Evolutionary conservation across 1,139 yeast genomes (phyloP).

Genomic region (Casaregolazyma suthepensis): DNA sequence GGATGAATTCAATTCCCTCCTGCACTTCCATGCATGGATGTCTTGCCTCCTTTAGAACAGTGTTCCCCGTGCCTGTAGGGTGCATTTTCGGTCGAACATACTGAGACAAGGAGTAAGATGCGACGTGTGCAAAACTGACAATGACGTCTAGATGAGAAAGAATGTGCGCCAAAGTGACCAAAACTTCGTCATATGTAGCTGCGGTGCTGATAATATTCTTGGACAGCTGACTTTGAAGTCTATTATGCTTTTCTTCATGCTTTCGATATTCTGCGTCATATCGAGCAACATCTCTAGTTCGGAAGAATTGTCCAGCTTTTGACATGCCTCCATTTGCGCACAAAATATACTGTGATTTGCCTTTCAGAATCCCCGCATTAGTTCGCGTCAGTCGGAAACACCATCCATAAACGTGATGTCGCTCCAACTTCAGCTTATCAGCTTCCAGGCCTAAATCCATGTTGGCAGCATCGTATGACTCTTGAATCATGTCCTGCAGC

Average conservation of each 20-base stretch:
- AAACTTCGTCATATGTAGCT: slow-evolving; percentile 70
- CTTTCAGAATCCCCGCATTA: slow-evolving; percentile 75
- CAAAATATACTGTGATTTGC: slow-evolving; percentile 45
- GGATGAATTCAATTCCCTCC: slow-evolving; percentile 78
- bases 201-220: slow-evolving; percentile 77
- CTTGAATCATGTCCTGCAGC: slow-evolving; percentile 50
- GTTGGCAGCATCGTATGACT: slow-evolving; percentile 58
- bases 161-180: slow-evolving; percentile 57
- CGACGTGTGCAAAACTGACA: slow-evolving; percentile 76
- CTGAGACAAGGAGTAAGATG: slow-evolving; percentile 77
- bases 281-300: slow-evolving; percentile 58
- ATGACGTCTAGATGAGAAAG: slow-evolving; percentile 79
- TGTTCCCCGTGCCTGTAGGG: slow-evolving; percentile 46
- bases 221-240: slow-evolving; percentile 70
- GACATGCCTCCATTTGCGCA: slow-evolving; percentile 70
- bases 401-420: slow-evolving; percentile 87
- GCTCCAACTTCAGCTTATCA: slow-evolving; percentile 81
- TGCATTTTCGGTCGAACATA: slow-evolving; percentile 68
- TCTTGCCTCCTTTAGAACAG: slow-evolving; percentile 64
- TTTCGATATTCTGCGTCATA: slow-evolving; percentile 55
- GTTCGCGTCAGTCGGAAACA: slow-evolving; percentile 86
- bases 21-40: slow-evolving; percentile 94
- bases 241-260: slow-evolving; percentile 60
- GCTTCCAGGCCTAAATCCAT: slow-evolving; percentile 74
- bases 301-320: slow-evolving; percentile 90